phyloP scores from a whole-genome alignment of 371 early-diverging fungal species.

The Mortierella sp. region DNA sequence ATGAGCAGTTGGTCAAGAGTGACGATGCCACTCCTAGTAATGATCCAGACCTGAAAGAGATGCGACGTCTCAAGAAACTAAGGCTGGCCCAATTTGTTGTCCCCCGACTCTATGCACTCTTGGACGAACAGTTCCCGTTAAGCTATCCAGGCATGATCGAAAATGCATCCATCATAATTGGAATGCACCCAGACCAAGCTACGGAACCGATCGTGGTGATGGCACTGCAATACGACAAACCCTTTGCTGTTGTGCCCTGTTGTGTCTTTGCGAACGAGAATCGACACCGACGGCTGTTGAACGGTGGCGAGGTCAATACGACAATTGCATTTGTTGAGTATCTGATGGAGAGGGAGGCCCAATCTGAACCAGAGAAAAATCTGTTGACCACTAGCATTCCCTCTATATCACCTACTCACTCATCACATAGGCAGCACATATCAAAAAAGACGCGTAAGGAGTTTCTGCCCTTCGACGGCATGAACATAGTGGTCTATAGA shows the following conservation, averaged over 20 bases:
- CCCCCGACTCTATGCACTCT: constrained; percentile 46
- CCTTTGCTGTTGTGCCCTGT: constrained; percentile 70
- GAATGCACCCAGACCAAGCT: constrained; percentile 69
- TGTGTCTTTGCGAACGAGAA: constrained; percentile 68
- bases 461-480: constrained; percentile 53
- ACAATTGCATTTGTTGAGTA: constrained; percentile 66
- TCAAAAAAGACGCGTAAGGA: too few species aligned
- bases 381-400: not conserved
- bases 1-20: too few species aligned
- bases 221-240: constrained; percentile 59
- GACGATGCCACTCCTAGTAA: not conserved
- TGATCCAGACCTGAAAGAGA: constrained; percentile 28
- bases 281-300: constrained; percentile 50
- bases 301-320: constrained; percentile 59
- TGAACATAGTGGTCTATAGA: constrained; percentile 37
- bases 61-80: constrained; percentile 36
- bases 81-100: constrained; percentile 29
- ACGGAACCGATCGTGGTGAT: constrained; percentile 67
- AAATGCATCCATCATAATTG: constrained; percentile 57
- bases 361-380: constrained; percentile 7
- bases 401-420: too few species aligned
- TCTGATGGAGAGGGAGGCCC: constrained; percentile 57
- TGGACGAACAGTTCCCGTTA: constrained; percentile 58
- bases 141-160: constrained; percentile 47
- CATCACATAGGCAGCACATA: too few species aligned